Base-by-base conservation (phyloP, 2,329 filamentous ascomycete genomes). In the Whalleya microplaca region DNA sequence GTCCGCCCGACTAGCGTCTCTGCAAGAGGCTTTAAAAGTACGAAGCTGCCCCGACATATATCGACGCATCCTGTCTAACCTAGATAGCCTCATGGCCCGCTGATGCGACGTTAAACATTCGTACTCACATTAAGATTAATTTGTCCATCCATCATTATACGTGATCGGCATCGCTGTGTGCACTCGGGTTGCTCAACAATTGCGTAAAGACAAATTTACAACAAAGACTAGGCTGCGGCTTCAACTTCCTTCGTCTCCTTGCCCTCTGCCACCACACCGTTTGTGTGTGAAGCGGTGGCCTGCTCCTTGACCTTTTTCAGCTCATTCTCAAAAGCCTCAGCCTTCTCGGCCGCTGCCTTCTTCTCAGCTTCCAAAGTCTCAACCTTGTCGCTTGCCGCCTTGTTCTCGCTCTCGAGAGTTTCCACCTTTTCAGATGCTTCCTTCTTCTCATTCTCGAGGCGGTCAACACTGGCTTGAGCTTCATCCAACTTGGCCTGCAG, bases 81-180 rank as follows among this genome's bases (percentile, higher is more conserved):
- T 37, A 37, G 14, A 37, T 37, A 16, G 4, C 9, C 32, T 14
- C 32, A 37, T 12, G 32, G 32, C 32, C 32, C 32, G 32, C 32
- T 14, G 32, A 37, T 37, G 32, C 32, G 32, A 37, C 32, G 32
- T 37, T 37, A 37, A 8, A 52, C 54, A 61, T 55, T 61, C 51
- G 58, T 52, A 54, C 21, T 55, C 55, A 56, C 64, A 67, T 69
- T 67, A 68, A 64, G 61, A 68, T 68, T 66, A 68, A 51, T 46
- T 21, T 50, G 32, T 37, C 32, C 32, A 37, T 53, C 54, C 44
- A 54, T 56, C 53, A 47, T 61, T 49, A 40, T 60, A 52, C 52
- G 46, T 61, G 46, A 63, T 61, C 46, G 42, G 52, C 45, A 42
- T 52, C 45, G 52, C 44, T 47, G 21, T 52, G 45, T 37, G 51